Conservation (phyloP, 2,329 filamentous ascomycete genomes). For the Botrytis cinerea region DNA sequence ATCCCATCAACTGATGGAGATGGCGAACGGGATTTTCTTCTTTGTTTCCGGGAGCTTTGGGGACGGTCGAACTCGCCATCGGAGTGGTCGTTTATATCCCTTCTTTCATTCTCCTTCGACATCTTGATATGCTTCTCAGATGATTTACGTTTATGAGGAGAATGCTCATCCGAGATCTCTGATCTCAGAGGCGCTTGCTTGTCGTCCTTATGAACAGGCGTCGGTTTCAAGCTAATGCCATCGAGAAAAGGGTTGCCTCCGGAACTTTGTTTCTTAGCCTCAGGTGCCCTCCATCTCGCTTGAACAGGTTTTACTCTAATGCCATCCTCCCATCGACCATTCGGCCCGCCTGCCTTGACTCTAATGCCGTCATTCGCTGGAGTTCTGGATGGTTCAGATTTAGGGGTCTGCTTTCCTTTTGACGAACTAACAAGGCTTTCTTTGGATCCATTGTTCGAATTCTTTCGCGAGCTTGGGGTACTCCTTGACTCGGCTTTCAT, state of each 20-base stretch:
- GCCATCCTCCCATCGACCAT: slow-evolving; percentile 36
- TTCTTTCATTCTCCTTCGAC: slow-evolving; percentile 25
- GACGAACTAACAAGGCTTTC: slow-evolving; percentile 14
- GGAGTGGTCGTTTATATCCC: background rate
- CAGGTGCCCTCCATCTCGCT: slow-evolving; percentile 41
- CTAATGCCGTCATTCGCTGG: slow-evolving; percentile 32
- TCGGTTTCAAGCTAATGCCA: slow-evolving; percentile 40
- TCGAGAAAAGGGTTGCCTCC: slow-evolving; percentile 30
- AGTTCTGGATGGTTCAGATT: slow-evolving; percentile 44
- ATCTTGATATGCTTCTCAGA: slow-evolving; percentile 33
- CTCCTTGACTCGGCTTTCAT: slow-evolving; percentile 7
- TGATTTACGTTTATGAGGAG: slow-evolving; percentile 33
- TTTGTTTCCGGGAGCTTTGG: slow-evolving; percentile 30
- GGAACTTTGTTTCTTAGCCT: slow-evolving; percentile 4
- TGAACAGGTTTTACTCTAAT: slow-evolving; percentile 39
- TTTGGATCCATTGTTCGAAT: slow-evolving; percentile 29
- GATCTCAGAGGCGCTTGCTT: slow-evolving; percentile 29
- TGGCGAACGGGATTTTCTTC: slow-evolving; percentile 33
- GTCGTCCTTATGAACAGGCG: slow-evolving; percentile 27
- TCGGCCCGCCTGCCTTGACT: slow-evolving; percentile 35
- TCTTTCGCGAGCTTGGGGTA: slow-evolving; percentile 21
- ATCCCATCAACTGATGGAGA: slow-evolving; percentile 58
- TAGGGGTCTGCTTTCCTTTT: slow-evolving; percentile 42
- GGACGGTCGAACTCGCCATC: slow-evolving; percentile 22
- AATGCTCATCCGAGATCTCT: slow-evolving; percentile 18